Evolutionary conservation across 139 green algal species (phyloP).

Genomic region (Volvox reticuliferus): DNA sequence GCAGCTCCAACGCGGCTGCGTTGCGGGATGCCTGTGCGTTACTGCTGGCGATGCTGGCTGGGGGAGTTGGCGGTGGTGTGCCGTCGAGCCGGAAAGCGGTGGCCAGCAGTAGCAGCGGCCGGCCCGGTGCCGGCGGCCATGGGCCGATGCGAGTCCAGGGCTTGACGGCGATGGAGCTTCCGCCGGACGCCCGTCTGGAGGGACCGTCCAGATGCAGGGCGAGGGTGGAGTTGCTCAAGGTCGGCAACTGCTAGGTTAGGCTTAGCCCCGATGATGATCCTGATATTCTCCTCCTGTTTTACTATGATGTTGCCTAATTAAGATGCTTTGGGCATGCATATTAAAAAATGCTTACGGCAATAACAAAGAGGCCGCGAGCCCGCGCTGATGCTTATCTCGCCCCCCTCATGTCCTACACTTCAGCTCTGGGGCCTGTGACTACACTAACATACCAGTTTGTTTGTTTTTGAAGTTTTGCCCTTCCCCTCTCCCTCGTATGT

Average conservation of each 20-base stretch:
- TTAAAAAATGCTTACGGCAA: too few relatives aligned
- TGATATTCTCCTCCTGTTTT: too few relatives aligned
- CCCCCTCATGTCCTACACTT: too few relatives aligned
- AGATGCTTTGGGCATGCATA: too few relatives aligned
- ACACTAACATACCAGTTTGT: too few relatives aligned
- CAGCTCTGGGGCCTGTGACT: too few relatives aligned
- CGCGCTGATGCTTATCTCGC: too few relatives aligned
- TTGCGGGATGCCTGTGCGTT: neutral
- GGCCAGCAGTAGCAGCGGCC: neutral
- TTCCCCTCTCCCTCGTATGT: too few relatives aligned
- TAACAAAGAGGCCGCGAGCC: too few relatives aligned
- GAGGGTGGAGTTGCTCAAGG: constrained; percentile 16
- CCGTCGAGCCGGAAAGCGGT: neutral
- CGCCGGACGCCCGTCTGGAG: neutral
- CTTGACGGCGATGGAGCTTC: neutral
- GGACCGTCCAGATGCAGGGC: neutral
- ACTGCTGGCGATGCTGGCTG: neutral
- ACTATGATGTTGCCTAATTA: too few relatives aligned
- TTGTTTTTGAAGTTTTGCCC: too few relatives aligned
- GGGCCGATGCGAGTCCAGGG: neutral
- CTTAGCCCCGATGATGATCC: too few relatives aligned
- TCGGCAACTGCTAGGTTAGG: neutral
- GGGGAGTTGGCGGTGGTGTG: neutral
- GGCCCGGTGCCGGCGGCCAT: neutral
- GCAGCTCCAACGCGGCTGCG: neutral